Evolutionary conservation across 257 asterid species (phyloP).

Genomic region (Nicotiana tomentosiformis): DNA sequence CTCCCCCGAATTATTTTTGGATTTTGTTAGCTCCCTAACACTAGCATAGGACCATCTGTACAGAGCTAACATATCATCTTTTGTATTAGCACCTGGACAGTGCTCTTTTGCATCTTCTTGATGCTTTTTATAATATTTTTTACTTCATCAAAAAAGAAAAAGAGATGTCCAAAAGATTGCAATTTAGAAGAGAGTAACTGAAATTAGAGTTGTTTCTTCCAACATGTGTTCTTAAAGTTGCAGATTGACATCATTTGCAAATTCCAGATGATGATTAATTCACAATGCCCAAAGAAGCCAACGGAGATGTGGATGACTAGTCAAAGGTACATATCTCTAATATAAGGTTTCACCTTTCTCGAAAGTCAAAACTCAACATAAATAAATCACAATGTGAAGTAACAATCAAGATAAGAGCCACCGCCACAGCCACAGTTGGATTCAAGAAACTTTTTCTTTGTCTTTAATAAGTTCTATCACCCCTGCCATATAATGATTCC

Average conservation of each 20-base stretch:
- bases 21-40: no score
- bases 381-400: not conserved
- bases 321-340: not conserved
- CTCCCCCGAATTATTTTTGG: no score
- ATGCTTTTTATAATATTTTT: no score
- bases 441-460: not conserved
- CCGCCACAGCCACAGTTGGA: not conserved
- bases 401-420: not conserved
- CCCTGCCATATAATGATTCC: not conserved
- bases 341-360: not conserved
- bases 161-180: not conserved
- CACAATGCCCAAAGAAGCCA: slow-evolving; percentile 1
- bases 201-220: not conserved
- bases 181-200: not conserved
- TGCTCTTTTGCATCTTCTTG: no score
- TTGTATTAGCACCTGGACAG: no score
- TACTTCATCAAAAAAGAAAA: not conserved
- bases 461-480: not conserved
- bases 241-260: not conserved
- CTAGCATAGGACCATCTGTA: no score
- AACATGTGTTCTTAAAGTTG: not conserved
- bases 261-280: not conserved
- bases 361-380: not conserved
- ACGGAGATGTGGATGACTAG: not conserved
- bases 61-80: no score